A percentile compares a stretch with the other conserved stretches of the same genome.
These are phyloP conservation scores for Trematosphaeria pertusa DNA, from an alignment of 2,329 filamentous ascomycete genomes.

Conservation along the genomic window DNA sequence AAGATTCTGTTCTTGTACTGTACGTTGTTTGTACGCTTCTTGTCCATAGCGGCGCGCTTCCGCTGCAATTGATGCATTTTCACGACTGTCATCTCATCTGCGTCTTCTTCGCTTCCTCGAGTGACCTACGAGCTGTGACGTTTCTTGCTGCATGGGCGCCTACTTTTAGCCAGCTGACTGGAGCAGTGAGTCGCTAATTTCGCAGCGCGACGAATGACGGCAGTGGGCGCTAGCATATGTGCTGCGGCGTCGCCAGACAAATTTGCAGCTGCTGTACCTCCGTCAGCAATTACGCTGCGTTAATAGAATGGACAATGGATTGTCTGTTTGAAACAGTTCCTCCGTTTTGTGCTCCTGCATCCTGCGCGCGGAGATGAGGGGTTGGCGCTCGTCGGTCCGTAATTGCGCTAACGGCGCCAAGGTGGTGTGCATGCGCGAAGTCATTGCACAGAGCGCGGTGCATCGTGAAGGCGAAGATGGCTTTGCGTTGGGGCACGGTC, in stretches of 20 bases:
- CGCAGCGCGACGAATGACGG: conserved; percentile 2
- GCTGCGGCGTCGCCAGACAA: neutral
- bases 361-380: conserved; percentile 20
- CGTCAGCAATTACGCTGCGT: neutral
- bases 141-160: too few relatives aligned
- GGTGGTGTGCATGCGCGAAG: too few relatives aligned
- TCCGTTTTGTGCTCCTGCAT: neutral
- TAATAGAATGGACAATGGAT: neutral
- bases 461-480: conserved; percentile 29
- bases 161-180: conserved; percentile 1
- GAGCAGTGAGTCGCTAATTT: conserved; percentile 4
- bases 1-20: conserved; percentile 21
- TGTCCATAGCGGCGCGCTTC: conserved; percentile 14
- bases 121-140: neutral
- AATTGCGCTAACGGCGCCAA: too few relatives aligned
- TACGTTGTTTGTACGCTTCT: conserved; percentile 31
- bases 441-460: too few relatives aligned
- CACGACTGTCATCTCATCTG: neutral
- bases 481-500: too few relatives aligned
- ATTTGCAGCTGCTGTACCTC: neutral
- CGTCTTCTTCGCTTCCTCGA: neutral
- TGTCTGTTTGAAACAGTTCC: neutral
- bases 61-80: conserved; percentile 16
- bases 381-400: conserved; percentile 54
- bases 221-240: neutral